These are phyloP conservation scores for Candida namnaoensis DNA, from an alignment of 805 yeast species.

Conservation along the genomic window DNA sequence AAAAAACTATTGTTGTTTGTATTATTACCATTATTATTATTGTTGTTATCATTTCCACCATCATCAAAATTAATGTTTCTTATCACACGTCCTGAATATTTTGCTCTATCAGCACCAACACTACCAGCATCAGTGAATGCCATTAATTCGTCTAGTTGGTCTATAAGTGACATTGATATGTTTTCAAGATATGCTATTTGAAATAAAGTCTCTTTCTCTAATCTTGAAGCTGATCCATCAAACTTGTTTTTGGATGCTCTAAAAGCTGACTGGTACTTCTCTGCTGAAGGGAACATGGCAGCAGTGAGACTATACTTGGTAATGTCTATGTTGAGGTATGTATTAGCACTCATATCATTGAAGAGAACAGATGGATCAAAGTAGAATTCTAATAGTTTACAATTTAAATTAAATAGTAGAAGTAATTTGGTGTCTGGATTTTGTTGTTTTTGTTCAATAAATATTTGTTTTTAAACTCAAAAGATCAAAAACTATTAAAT, in stretches of 20 bases:
- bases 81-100: conserved; percentile 22
- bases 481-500: too few relatives aligned
- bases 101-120: conserved; percentile 46
- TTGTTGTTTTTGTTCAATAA: too few relatives aligned
- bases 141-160: conserved; percentile 48
- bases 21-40: conserved; percentile 38
- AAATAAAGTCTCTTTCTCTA: conserved; percentile 29
- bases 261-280: conserved; percentile 11
- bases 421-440: too few relatives aligned
- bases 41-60: conserved; percentile 10
- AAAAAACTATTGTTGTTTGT: conserved; percentile 20
- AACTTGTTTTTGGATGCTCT: conserved; percentile 4
- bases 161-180: conserved; percentile 37
- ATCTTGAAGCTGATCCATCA: background rate
- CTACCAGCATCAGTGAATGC: conserved; percentile 45
- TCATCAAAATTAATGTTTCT: conserved; percentile 42
- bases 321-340: conserved; percentile 6
- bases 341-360: background rate
- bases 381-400: too few relatives aligned
- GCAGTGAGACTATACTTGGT: conserved; percentile 1
- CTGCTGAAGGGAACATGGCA: conserved; percentile 7
- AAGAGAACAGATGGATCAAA: background rate
- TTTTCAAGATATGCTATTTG: conserved; percentile 50
- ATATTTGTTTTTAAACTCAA: too few relatives aligned
- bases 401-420: too few relatives aligned